Evolutionary conservation across 768 basidiomycete species (phyloP).

Genomic region (Hortiboletus campestris): DNA sequence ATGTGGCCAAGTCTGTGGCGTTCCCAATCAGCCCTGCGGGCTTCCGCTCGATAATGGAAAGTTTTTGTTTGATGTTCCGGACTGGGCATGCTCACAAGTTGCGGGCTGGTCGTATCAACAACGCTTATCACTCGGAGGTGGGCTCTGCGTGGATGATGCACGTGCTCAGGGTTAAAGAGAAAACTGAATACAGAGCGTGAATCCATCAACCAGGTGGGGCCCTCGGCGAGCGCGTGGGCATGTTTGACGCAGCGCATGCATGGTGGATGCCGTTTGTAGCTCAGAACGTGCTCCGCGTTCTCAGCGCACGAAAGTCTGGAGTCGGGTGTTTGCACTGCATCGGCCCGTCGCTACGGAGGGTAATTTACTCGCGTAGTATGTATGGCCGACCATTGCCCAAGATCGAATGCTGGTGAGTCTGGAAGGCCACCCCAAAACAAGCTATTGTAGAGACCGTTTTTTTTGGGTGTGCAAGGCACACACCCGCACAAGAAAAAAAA

Average conservation of each 20-base stretch:
- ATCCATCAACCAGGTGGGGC: not conserved
- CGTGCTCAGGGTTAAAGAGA: constrained; percentile 8
- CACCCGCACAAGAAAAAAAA: not conserved
- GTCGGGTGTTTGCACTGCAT: not conserved
- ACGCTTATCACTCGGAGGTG: constrained; percentile 18
- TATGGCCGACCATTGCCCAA: not conserved
- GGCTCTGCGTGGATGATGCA: constrained; percentile 10
- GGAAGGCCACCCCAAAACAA: constrained; percentile 6
- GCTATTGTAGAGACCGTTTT: not conserved
- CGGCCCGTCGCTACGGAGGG: not conserved
- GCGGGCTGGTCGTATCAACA: constrained; percentile 17
- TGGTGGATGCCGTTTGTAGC: constrained; percentile 1
- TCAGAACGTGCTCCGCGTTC: constrained; percentile 28
- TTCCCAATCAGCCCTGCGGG: constrained; percentile 5
- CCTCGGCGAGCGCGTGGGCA: not conserved
- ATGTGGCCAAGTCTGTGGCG: too few relatives aligned
- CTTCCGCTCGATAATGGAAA: constrained; percentile 1
- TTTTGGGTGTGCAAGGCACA: constrained; percentile 23
- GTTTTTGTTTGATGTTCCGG: not conserved
- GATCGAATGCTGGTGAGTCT: not conserved
- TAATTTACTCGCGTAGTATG: constrained; percentile 2
- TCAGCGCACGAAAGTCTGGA: not conserved
- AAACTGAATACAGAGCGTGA: constrained; percentile 7
- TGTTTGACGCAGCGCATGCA: not conserved
- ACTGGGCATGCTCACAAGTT: too few relatives aligned